Percentiles rank a stretch among this genome's conserved stretches.
Conservation (phyloP, 306 rosid genomes). For the Nissolia schottii region DNA sequence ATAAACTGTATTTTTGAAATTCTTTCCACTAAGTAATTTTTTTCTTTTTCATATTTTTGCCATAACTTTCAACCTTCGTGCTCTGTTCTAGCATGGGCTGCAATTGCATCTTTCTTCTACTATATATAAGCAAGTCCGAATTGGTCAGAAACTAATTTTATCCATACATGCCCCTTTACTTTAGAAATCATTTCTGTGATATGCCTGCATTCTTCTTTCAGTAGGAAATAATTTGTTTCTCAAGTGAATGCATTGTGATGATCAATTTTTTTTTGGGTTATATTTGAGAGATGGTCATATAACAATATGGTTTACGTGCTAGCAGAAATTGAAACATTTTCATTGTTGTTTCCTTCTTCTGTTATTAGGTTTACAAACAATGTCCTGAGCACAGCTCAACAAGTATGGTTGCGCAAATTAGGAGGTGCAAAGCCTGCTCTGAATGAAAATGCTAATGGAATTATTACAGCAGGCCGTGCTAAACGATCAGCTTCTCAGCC, state of each 20-base stretch:
- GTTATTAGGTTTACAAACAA: conserved; percentile 81
- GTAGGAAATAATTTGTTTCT: conserved; percentile 2
- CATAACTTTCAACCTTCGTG: not conserved
- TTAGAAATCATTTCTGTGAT: not conserved
- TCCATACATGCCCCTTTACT: not conserved
- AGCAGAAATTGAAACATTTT: conserved; percentile 7
- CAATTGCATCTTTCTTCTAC: not conserved
- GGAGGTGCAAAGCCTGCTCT: conserved; percentile 95
- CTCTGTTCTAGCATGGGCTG: not conserved
- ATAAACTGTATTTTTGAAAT: conserved; percentile 2
- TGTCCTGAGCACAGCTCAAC: conserved; percentile 96
- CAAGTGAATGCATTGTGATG: conserved; percentile 2
- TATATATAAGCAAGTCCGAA: not conserved
- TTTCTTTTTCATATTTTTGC: not conserved
- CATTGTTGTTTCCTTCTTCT: not conserved
- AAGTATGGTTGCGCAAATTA: conserved; percentile 91
- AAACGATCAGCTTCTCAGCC: conserved; percentile 69
- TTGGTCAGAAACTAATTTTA: conserved; percentile 11
- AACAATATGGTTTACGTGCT: not conserved
- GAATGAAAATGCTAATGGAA: conserved; percentile 72
- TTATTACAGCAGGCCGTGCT: conserved; percentile 97
- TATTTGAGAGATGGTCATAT: not conserved
- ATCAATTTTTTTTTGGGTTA: not conserved
- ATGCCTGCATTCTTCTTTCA: conserved; percentile 15
- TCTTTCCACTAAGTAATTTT: not conserved